These are phyloP conservation scores for Globisporangium alternatum DNA, from an alignment of 352 stramenopile genomes.

Conservation along the genomic window DNA sequence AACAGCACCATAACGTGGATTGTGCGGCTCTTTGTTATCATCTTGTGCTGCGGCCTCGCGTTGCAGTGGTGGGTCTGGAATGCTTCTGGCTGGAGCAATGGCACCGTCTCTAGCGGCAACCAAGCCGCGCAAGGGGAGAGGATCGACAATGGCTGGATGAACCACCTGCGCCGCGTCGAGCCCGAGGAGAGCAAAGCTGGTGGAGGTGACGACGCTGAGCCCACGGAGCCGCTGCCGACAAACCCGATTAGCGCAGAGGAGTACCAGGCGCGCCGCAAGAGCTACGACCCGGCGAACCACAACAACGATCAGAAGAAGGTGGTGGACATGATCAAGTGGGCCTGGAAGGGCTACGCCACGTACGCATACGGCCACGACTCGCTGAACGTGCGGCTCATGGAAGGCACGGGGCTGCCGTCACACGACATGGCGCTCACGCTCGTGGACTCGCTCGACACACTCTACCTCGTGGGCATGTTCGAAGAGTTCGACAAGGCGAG, in stretches of 20 bases:
- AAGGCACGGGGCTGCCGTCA: conserved; percentile 42
- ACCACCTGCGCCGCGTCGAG: conserved; percentile 35
- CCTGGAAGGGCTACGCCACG: conserved; percentile 74
- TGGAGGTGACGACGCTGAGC: not conserved
- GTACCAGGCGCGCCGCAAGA: conserved; percentile 31
- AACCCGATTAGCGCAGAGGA: conserved; percentile 28
- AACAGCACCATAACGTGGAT: conserved; percentile 31
- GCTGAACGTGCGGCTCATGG: conserved; percentile 62
- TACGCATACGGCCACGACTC: conserved; percentile 73
- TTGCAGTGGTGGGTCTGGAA: conserved; percentile 49
- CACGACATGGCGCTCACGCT: conserved; percentile 81
- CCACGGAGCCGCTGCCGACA: conserved; percentile 16
- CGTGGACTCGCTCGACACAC: conserved; percentile 75
- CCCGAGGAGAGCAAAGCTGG: conserved; percentile 3
- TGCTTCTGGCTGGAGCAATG: conserved; percentile 11
- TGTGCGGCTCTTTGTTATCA: conserved; percentile 36
- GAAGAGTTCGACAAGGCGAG: conserved; percentile 72
- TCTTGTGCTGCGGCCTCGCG: conserved; percentile 41
- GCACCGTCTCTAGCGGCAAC: not conserved
- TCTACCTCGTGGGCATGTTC: conserved; percentile 75
- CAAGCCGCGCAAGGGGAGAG: not conserved
- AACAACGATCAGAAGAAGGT: conserved; percentile 60
- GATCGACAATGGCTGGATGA: conserved; percentile 32
- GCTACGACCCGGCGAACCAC: conserved; percentile 47
- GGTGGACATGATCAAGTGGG: conserved; percentile 64